Evolutionary conservation across 148 eudicot genomes (phyloP).

Genomic region (Heliosperma pusillum): DNA sequence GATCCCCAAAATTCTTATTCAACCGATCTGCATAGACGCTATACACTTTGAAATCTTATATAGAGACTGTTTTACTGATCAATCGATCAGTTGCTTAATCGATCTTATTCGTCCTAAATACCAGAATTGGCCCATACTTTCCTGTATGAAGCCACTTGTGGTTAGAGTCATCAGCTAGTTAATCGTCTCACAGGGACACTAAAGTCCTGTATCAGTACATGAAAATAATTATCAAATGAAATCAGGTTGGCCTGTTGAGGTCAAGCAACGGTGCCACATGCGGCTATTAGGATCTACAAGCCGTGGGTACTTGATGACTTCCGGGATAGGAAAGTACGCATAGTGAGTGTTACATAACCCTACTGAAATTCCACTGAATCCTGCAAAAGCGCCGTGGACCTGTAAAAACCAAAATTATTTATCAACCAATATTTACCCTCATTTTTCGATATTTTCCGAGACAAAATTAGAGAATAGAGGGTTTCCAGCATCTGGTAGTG

Average conservation of each 20-base stretch:
- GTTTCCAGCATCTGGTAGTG: neutral
- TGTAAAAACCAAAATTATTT: conserved; percentile 31
- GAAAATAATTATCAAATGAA: conserved; percentile 45
- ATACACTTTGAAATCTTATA: conserved; percentile 12
- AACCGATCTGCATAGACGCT: conserved; percentile 14
- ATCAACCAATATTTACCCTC: neutral
- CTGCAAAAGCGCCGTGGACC: conserved; percentile 99
- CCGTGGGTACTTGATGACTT: conserved; percentile 80
- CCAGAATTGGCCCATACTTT: conserved; percentile 5
- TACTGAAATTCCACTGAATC: conserved; percentile 94
- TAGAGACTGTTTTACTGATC: neutral
- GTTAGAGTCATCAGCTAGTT: conserved; percentile 1
- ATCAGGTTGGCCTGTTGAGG: conserved; percentile 99
- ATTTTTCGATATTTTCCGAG: neutral
- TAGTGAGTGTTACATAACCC: conserved; percentile 96
- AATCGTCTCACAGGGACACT: neutral
- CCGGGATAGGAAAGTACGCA: conserved; percentile 94
- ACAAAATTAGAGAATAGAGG: neutral
- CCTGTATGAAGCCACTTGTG: conserved; percentile 5
- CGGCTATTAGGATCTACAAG: conserved; percentile 94
- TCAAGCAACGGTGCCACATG: conserved; percentile 99
- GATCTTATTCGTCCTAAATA: conserved; percentile 26
- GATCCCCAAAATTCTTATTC: conserved; percentile 14
- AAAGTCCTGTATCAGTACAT: neutral
- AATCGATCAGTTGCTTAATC: conserved; percentile 2